These are phyloP conservation scores for Zarea fungicola DNA, from an alignment of 2,329 filamentous ascomycete species.

Conservation along the genomic window DNA sequence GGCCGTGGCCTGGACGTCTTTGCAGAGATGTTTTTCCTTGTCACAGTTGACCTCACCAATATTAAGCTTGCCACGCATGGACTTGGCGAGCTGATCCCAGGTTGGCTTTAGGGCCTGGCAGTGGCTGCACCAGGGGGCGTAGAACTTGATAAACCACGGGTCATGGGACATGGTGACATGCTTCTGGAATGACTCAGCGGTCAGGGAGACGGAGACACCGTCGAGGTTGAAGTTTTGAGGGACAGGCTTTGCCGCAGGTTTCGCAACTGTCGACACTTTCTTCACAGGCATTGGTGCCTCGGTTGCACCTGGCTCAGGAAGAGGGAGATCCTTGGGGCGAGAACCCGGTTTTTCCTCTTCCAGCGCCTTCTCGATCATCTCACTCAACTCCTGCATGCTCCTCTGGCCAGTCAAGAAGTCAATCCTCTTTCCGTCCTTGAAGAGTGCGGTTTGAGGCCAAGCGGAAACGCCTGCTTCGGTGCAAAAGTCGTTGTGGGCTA, in stretches of 20 bases:
- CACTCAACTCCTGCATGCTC: conserved; percentile 59
- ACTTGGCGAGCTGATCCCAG: conserved; percentile 84
- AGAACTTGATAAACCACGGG: conserved; percentile 98
- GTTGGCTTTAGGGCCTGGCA: conserved; percentile 89
- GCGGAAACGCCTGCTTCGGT: conserved; percentile 57
- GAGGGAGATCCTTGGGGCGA: conserved; percentile 59
- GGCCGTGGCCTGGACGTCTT: conserved; percentile 72
- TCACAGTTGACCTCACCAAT: conserved; percentile 97
- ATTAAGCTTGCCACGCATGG: conserved; percentile 85
- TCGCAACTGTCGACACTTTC: conserved; percentile 11
- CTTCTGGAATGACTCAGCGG: conserved; percentile 78
- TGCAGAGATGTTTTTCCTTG: conserved; percentile 78
- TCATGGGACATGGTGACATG: conserved; percentile 82
- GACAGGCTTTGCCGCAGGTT: conserved; percentile 16
- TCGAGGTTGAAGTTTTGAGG: conserved; percentile 52
- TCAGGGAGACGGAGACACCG: conserved; percentile 70
- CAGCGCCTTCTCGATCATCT: conserved; percentile 68
- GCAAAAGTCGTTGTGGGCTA: conserved; percentile 77
- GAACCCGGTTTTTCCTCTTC: conserved; percentile 77
- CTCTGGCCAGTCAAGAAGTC: conserved; percentile 63
- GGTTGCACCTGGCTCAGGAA: conserved; percentile 67
- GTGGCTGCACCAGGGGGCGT: conserved; percentile 94
- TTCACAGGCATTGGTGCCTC: conserved; percentile 29
- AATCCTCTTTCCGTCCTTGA: conserved; percentile 67
- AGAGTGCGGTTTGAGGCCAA: conserved; percentile 76